phyloP scores from a whole-genome alignment of 108 stramenopile species.

The Nitzschia putrida region DNA sequence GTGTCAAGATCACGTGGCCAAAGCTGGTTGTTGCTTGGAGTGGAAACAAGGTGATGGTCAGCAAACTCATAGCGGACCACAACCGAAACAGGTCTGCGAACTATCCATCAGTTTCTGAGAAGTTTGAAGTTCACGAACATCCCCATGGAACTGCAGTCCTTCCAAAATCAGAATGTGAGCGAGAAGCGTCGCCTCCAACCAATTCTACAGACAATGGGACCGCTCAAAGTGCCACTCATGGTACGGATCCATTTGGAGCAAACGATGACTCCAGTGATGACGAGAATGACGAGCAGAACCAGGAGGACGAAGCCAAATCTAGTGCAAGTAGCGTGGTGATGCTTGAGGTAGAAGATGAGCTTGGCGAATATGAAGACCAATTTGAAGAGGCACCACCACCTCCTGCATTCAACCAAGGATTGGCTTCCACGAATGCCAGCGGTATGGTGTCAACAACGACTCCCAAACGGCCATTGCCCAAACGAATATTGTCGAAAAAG shows the following conservation, averaged over 20 bases:
- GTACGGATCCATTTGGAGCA: conserved; percentile 1
- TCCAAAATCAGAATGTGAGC: neutral
- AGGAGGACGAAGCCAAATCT: neutral
- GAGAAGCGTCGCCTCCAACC: neutral
- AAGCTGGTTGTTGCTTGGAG: conserved; percentile 21
- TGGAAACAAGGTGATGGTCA: conserved; percentile 21
- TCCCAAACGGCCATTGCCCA: neutral
- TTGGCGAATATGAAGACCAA: neutral
- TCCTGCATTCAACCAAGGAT: neutral
- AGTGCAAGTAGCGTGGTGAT: conserved; percentile 19
- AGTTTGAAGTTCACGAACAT: neutral
- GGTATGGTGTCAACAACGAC: neutral
- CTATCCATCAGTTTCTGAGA: neutral
- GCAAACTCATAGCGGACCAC: conserved; percentile 23
- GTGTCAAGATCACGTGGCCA: conserved; percentile 17
- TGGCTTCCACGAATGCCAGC: neutral
- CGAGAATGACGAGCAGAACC: neutral
- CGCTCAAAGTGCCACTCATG: neutral
- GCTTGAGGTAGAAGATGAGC: neutral
- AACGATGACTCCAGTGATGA: conserved; percentile 8
- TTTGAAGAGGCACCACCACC: neutral
- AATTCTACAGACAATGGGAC: neutral
- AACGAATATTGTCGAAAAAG: neutral
- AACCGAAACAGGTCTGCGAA: neutral
- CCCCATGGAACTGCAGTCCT: neutral